Conservation (phyloP, 129 eudicot genomes). For the Centrapalus pauciflorus region DNA sequence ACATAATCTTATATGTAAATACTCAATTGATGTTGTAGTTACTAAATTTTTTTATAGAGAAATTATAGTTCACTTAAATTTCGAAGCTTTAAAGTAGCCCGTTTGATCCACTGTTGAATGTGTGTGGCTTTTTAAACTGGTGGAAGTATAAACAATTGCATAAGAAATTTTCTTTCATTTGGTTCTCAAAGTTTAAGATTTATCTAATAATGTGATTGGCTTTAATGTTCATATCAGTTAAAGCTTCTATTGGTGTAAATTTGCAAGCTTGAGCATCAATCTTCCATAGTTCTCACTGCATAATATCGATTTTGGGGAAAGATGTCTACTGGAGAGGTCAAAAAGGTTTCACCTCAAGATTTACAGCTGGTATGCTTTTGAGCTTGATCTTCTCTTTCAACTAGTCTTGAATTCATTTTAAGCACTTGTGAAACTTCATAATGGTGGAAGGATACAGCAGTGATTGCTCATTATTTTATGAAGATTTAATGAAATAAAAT, state of each 20-base stretch:
- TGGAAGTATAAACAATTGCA: too few species aligned
- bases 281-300: not conserved
- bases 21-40: too few species aligned
- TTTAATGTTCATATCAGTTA: conserved; percentile 6
- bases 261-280: not conserved
- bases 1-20: not conserved
- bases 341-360: conserved; percentile 69
- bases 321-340: conserved; percentile 71
- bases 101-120: too few species aligned
- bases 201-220: not conserved
- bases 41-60: too few species aligned
- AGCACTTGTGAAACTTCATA: not conserved
- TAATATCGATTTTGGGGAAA: conserved; percentile 8
- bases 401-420: not conserved
- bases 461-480: not conserved
- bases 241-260: conserved; percentile 12
- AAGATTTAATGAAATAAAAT: not conserved
- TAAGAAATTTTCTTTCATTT: too few species aligned
- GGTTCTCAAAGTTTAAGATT: not conserved
- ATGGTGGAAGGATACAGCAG: not conserved
- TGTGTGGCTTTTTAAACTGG: too few species aligned
- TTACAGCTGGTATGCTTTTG: conserved; percentile 72
- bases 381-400: not conserved
- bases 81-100: too few species aligned
- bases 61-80: too few species aligned